Base-by-base conservation (phyloP, 176 grass and related monocot species). In the Raddia distichophylla region DNA sequence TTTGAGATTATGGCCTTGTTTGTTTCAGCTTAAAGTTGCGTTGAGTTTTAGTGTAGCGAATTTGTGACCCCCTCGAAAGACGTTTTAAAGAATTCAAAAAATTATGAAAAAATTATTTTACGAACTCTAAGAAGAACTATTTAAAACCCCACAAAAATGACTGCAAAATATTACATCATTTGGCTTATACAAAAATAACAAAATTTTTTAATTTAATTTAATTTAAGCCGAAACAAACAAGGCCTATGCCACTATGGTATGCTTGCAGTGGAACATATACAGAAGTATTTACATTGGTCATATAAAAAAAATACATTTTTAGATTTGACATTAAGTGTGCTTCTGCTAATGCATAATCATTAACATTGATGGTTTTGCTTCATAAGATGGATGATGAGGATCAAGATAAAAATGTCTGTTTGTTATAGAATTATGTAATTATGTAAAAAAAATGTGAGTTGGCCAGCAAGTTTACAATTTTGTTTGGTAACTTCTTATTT, bases 251-350 rank as follows among this genome's bases (percentile, higher is more conserved):
- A 45, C 16, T 82, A 12, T 74, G 50, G 40, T 47, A 57, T 19
- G 5, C 18, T 11, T 54, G 48, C 43, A 67, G 50, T 10, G 15
- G 33, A 54, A 35, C 10, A 35, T 40, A 40, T 65, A 37, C 76
- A 44, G 3, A 17, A 19, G 51, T 84, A 73, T 80, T 79, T 80
- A 63, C 47, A 51, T 52, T 74, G 8, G 70, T 74, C 67, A 19
- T 51, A 54, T 54, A 79, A 54, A 79, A 14, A n/a, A 79, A 19
- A 40, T 3, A 27, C 49, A 43, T 52, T 3, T 34, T 12, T 64
- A 51, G 68, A 52, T 79, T 70, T 65, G 53, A 37, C 60, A 64
- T 67, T 11, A 43, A 49, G 17, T 11, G 34, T 34, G 42, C 71
- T 56, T 13, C 8, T 5, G 42, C 33, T 57, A 42, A 56, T 74